Percentiles rank a stretch among this genome's conserved stretches.
Conservation (phyloP, 352 stramenopile genomes). For the Phytophthora megakarya region DNA sequence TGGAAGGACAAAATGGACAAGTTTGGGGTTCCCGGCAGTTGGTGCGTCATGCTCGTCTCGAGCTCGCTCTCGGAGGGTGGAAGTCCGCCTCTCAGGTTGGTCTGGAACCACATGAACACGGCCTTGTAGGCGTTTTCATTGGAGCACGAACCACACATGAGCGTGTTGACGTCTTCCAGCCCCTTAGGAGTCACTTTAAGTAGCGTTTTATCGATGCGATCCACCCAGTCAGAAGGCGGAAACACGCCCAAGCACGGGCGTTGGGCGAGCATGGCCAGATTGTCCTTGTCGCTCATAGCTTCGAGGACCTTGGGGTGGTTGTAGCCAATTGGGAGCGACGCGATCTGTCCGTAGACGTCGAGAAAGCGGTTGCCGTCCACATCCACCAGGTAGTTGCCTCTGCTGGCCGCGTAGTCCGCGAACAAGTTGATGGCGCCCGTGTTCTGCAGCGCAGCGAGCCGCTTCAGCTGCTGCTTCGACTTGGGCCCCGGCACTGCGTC, state of each 20-base stretch:
- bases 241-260: slow-evolving; percentile 80
- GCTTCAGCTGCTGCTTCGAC: slow-evolving; percentile 56
- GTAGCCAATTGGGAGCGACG: slow-evolving; percentile 85
- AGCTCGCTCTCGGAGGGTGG: slow-evolving; percentile 67
- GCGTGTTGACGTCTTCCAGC: slow-evolving; percentile 77
- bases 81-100: slow-evolving; percentile 60
- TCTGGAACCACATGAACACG: slow-evolving; percentile 90
- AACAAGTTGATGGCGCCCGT: slow-evolving; percentile 78
- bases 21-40: slow-evolving; percentile 67
- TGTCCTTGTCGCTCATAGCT: slow-evolving; percentile 64
- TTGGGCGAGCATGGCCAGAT: slow-evolving; percentile 72
- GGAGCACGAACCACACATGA: slow-evolving; percentile 88
- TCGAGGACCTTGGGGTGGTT: slow-evolving; percentile 79
- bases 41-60: slow-evolving; percentile 74
- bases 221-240: slow-evolving; percentile 74
- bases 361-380: slow-evolving; percentile 86
- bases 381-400: slow-evolving; percentile 87
- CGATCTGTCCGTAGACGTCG: slow-evolving; percentile 86
- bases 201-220: slow-evolving; percentile 69
- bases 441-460: slow-evolving; percentile 68
- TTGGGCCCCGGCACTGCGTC: slow-evolving; percentile 64
- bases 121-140: slow-evolving; percentile 90
- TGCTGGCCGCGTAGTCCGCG: slow-evolving; percentile 72
- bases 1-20: slow-evolving; percentile 86
- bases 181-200: slow-evolving; percentile 58